Conservation (phyloP, 257 asterid species). For the Scutellaria baicalensis region DNA sequence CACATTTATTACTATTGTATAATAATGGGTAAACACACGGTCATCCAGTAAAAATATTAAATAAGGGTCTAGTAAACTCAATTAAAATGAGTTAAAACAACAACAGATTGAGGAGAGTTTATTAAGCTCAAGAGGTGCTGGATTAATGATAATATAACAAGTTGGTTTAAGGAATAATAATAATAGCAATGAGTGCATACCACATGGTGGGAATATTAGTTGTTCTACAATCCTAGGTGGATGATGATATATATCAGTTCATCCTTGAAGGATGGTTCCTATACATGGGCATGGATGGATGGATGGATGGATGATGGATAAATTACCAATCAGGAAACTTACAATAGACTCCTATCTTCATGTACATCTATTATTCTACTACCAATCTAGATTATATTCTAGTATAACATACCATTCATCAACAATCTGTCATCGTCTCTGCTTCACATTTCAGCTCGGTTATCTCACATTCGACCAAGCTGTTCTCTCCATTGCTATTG, state of each 20-base stretch:
- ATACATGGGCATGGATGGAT: conserved; percentile 23
- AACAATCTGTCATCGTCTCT: conserved; percentile 23
- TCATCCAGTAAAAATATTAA: too few relatives aligned
- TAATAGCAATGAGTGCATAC: background rate
- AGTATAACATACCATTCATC: conserved; percentile 3
- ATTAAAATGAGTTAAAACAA: too few relatives aligned
- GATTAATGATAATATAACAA: background rate
- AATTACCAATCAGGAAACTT: conserved; percentile 20
- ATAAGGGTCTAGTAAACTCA: too few relatives aligned
- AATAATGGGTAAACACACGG: too few relatives aligned
- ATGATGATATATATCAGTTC: too few relatives aligned
- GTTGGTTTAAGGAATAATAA: background rate
- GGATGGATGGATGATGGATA: too few relatives aligned
- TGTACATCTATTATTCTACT: conserved; percentile 33
- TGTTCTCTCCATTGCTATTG: conserved; percentile 25
- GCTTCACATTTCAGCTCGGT: conserved; percentile 37
- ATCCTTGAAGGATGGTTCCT: background rate
- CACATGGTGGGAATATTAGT: background rate
- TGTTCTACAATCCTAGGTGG: background rate
- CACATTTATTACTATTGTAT: too few relatives aligned
- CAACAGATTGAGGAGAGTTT: too few relatives aligned
- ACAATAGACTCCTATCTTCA: conserved; percentile 21
- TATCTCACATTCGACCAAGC: conserved; percentile 37
- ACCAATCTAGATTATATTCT: conserved; percentile 8
- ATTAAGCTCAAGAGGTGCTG: too few relatives aligned